These are phyloP conservation scores for Solanum chiquidenum DNA, from an alignment of 257 asterid genomes.

Conservation along the genomic window DNA sequence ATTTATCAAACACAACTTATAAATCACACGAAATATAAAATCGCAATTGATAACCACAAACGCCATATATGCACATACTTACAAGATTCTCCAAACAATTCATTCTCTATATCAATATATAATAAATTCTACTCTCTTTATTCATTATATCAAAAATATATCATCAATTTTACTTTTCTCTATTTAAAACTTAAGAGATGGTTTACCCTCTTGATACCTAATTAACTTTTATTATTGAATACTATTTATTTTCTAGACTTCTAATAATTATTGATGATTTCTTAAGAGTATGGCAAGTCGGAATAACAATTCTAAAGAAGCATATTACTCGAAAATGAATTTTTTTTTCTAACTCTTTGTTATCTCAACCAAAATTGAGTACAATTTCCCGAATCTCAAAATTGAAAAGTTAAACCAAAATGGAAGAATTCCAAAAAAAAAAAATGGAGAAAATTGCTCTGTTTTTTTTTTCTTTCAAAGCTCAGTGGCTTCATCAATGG, in stretches of 20 bases:
- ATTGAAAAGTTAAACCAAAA: neutral
- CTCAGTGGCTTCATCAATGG: neutral
- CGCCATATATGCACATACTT: neutral
- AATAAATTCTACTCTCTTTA: neutral
- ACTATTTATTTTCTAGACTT: too few species aligned
- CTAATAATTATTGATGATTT: too few species aligned
- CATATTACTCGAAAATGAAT: neutral
- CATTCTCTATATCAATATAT: neutral
- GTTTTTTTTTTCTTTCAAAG: neutral
- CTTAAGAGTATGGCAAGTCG: accelerated
- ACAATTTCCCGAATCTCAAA: neutral
- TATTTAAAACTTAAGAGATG: accelerated
- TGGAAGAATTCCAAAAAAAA: neutral
- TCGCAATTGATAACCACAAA: neutral
- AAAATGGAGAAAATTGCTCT: neutral
- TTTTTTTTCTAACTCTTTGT: neutral
- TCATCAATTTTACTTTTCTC: neutral
- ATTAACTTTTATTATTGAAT: too few species aligned
- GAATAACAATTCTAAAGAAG: neutral
- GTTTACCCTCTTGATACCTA: neutral
- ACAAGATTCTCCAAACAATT: neutral
- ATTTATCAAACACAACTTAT: neutral
- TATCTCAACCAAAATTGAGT: neutral
- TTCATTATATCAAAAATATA: neutral
- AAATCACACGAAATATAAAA: neutral